Evolutionary conservation across 352 stramenopile species (phyloP), one percentile per base, ranked within the genome.

Genomic region (Pythium aristosporum): DNA sequence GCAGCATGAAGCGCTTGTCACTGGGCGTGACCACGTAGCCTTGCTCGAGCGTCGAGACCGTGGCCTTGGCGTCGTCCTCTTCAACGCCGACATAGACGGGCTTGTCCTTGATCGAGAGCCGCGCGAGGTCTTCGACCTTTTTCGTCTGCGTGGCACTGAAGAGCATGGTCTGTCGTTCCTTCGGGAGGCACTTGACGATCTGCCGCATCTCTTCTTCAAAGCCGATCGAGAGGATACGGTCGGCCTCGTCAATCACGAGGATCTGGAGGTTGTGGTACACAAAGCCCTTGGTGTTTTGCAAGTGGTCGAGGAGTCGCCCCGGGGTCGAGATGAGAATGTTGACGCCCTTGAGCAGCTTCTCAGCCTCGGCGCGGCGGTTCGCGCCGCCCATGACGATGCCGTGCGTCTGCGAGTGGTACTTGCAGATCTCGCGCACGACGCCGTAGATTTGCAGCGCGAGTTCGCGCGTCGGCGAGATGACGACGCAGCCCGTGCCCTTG

Each of bases 181-280:
- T 99, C 13, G 97, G 98, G 37, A 99, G 90, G 46, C 96, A 85
- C 74, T 98, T 98, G 65, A 99, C 97, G 71, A 99, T 99, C 60
- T 97, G 85, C 30, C 97, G 85, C 80, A 99, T 97, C 73, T 99
- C 97, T 61, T 99, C 97, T 68, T 99, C 97, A 72, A 99, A 99
- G 49, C 98, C 98, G 63, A 99, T 98, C 66, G 99, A 97, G 25
- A 99, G 76, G 65, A 99, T 99, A 16, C 97, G 89, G 77, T 99
- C 98, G 28, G 98, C 97, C 74, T 99, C 98, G 72, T 99, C 98
- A 68, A 99, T 99, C 15, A 99, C 96, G 18, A 99, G 89, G 44
- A 98, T 90, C 72, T 98, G 84, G 57, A 94, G 57, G 59, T 99
- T 99, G 57, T 97, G 84, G 75, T 94, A 98, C n/a, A 98, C 74